phyloP scores from a whole-genome alignment of 2,329 filamentous ascomycete genomes.

The Fusarium begoniae region DNA sequence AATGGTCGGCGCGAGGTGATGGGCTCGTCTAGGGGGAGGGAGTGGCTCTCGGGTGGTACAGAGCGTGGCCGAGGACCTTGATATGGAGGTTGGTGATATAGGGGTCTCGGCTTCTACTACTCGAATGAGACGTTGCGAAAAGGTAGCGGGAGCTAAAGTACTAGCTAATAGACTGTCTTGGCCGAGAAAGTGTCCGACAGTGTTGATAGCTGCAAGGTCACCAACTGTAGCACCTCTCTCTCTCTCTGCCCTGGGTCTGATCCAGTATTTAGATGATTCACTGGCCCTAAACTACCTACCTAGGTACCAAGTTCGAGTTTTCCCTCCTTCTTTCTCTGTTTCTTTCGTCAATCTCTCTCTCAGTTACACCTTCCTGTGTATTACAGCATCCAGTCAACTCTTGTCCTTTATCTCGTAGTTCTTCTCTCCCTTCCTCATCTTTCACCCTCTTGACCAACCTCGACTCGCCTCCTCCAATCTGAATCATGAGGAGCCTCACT shows the following conservation, averaged over 20 bases:
- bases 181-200: slow-evolving; percentile 17
- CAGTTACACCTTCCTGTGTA: background rate
- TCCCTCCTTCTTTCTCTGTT: background rate
- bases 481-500: slow-evolving; percentile 27
- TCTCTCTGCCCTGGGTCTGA: background rate
- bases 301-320: background rate
- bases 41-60: slow-evolving; percentile 5
- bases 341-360: background rate
- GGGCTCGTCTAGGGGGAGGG: slow-evolving; percentile 21
- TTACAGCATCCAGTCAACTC: background rate
- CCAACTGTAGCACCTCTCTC: background rate
- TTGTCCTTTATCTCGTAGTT: background rate
- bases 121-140: slow-evolving; percentile 18
- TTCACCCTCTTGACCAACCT: background rate
- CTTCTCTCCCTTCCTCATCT: background rate
- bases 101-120: slow-evolving; percentile 4
- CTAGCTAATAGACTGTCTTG: background rate
- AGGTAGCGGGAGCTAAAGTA: background rate
- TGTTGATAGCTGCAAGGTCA: background rate
- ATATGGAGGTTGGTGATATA: background rate
- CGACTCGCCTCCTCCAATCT: background rate
- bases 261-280: slow-evolving; percentile 6
- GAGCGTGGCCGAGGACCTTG: background rate
- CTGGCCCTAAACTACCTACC: background rate
- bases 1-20: slow-evolving; percentile 1